phyloP scores from a whole-genome alignment of 352 stramenopile genomes.

The Elongisporangium prolatum region DNA sequence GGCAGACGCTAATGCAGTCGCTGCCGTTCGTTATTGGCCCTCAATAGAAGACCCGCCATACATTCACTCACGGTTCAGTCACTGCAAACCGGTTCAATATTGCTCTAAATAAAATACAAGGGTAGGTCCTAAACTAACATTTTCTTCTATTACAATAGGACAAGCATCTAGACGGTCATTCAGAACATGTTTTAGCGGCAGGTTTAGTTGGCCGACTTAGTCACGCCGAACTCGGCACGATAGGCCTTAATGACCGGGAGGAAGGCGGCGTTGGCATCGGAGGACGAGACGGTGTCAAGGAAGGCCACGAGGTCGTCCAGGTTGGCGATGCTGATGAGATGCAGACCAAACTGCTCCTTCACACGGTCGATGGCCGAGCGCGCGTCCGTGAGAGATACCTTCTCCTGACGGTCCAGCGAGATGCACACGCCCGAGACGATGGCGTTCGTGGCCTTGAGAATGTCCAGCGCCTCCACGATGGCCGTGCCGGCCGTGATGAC shows the following conservation, averaged over 20 bases:
- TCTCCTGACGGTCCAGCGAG: conserved; percentile 97
- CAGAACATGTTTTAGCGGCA: not conserved
- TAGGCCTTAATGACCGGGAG: conserved; percentile 71
- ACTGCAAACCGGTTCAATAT: not conserved
- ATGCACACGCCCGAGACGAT: conserved; percentile 96
- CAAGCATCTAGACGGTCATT: not conserved
- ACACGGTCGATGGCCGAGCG: conserved; percentile 94
- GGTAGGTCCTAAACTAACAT: not conserved
- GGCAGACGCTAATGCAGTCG: not conserved
- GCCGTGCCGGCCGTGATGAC: conserved; percentile 99
- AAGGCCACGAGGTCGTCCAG: conserved; percentile 92
- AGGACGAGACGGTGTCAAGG: conserved; percentile 38
- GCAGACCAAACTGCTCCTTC: conserved; percentile 84
- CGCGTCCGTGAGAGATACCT: conserved; percentile 89
- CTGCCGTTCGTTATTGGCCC: conserved; percentile 2
- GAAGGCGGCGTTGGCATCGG: conserved; percentile 56
- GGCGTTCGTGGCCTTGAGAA: conserved; percentile 89
- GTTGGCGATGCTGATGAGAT: conserved; percentile 93
- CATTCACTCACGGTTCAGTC: not conserved
- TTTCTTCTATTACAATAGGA: not conserved
- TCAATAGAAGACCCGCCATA: not conserved
- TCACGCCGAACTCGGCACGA: conserved; percentile 71
- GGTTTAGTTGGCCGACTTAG: conserved; percentile 4
- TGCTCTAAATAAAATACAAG: not conserved
- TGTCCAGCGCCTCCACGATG: conserved; percentile 92